phyloP scores from a whole-genome alignment of 208 protist genomes.

The Porcisia deanei region DNA sequence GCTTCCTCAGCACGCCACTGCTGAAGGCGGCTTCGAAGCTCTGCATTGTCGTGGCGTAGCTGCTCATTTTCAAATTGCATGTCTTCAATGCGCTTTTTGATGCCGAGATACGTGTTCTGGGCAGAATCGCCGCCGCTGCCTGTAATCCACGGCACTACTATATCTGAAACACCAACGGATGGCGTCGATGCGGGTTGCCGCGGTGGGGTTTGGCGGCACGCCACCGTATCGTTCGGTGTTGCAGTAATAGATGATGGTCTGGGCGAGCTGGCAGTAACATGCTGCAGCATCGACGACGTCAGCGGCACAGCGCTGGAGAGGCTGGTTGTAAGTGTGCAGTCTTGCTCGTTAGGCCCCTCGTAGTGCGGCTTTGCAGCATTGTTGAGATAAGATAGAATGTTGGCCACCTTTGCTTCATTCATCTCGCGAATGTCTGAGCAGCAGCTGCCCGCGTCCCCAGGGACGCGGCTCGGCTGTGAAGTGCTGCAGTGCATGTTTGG shows the following conservation, averaged over 20 bases:
- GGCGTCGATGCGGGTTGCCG: not conserved
- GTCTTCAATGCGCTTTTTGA: conserved; percentile 79
- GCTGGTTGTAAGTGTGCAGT: conserved; percentile 21
- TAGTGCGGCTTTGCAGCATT: not conserved
- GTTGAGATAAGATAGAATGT: conserved; percentile 87
- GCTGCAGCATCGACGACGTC: conserved; percentile 34
- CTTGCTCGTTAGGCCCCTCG: not conserved
- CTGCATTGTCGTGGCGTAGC: conserved; percentile 73
- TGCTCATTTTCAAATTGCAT: conserved; percentile 76
- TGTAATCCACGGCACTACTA: conserved; percentile 21
- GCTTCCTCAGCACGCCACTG: conserved; percentile 43
- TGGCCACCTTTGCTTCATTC: conserved; percentile 86
- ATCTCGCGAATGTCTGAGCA: conserved; percentile 86
- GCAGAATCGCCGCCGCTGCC: conserved; percentile 35
- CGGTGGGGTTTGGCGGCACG: not conserved
- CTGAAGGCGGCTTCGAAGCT: conserved; percentile 48
- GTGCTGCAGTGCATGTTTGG: not conserved
- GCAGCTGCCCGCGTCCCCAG: conserved; percentile 33
- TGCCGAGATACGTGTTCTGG: conserved; percentile 71
- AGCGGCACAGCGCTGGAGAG: conserved; percentile 32
- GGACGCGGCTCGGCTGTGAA: conserved; percentile 7
- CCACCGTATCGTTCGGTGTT: not conserved
- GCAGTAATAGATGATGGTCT: conserved; percentile 17
- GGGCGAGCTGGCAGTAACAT: conserved; percentile 27
- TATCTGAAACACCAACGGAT: not conserved